Evolutionary conservation across 305 asterid species (phyloP).

Genomic region (Plantago rigida): DNA sequence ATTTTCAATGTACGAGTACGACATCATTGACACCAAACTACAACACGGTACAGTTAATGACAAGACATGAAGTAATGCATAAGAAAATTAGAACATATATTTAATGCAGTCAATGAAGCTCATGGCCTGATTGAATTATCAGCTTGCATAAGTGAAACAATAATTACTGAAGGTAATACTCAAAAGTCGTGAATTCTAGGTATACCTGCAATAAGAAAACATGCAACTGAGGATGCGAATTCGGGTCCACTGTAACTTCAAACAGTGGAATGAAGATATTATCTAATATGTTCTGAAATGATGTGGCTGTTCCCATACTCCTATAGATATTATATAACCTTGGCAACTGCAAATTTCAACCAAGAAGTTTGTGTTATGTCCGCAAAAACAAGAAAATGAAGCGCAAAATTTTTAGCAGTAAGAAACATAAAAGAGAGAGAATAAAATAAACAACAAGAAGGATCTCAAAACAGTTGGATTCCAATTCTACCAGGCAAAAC

Average conservation of each 20-base stretch:
- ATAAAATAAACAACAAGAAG: too few relatives aligned
- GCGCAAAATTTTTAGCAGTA: slow-evolving; percentile 4
- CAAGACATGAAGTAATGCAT: slow-evolving; percentile 6
- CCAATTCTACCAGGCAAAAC: too few relatives aligned
- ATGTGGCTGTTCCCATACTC: slow-evolving; percentile 87
- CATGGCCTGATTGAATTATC: slow-evolving; percentile 3
- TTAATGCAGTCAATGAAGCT: slow-evolving; percentile 17
- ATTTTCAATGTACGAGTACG: neutral
- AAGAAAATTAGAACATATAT: slow-evolving; percentile 12
- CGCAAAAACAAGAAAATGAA: slow-evolving; percentile 21
- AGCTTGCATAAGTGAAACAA: slow-evolving; percentile 13
- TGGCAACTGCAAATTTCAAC: slow-evolving; percentile 68
- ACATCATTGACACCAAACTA: too few relatives aligned
- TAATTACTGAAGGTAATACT: slow-evolving; percentile 11
- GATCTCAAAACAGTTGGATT: too few relatives aligned
- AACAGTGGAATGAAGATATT: slow-evolving; percentile 87
- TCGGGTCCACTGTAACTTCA: slow-evolving; percentile 83
- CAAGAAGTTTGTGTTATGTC: slow-evolving; percentile 22
- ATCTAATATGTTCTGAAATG: slow-evolving; percentile 81
- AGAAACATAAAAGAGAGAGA: slow-evolving; percentile 5
- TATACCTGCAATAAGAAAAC: slow-evolving; percentile 73
- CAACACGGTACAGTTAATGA: neutral
- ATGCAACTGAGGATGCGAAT: slow-evolving; percentile 87
- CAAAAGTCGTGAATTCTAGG: slow-evolving; percentile 8
- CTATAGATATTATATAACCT: slow-evolving; percentile 79